A percentile compares a stretch with the other conserved stretches of the same genome.
Conservation (phyloP, 140 eudicot species). For the Senecio squalidus region DNA sequence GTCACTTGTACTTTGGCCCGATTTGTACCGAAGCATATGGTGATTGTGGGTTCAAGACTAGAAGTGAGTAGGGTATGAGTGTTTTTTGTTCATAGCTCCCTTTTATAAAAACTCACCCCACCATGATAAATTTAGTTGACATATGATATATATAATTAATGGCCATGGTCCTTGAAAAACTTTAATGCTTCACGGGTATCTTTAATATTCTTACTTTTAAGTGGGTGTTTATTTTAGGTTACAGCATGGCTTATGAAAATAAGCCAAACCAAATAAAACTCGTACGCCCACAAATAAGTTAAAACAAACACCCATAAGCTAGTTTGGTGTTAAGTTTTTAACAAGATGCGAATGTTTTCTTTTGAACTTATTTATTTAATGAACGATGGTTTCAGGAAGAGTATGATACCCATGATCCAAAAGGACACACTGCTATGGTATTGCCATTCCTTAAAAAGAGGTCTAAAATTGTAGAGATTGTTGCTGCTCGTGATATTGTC, state of each 20-base stretch:
- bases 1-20: not conserved
- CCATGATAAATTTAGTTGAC: not conserved
- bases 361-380: not conserved
- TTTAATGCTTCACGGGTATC: not conserved
- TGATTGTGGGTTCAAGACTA: not conserved
- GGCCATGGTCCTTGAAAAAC: not conserved
- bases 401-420: constrained; percentile 75
- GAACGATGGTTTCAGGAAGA: constrained; percentile 44
- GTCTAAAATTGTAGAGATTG: constrained; percentile 68
- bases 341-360: not conserved
- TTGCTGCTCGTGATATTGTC: constrained; percentile 70
- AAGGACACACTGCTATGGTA: constrained; percentile 58
- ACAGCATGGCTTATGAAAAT: not conserved
- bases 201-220: not conserved
- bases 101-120: no score
- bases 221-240: constrained; percentile 2
- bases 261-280: no score
- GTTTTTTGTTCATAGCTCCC: not conserved
- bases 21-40: not conserved
- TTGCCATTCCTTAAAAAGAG: constrained; percentile 56
- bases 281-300: no score
- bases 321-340: no score
- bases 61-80: not conserved
- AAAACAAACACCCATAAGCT: no score
- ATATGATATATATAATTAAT: not conserved